Conservation (phyloP, 1,284 basidiomycete genomes). For the Apiotrichum mycotoxinovorans region DNA sequence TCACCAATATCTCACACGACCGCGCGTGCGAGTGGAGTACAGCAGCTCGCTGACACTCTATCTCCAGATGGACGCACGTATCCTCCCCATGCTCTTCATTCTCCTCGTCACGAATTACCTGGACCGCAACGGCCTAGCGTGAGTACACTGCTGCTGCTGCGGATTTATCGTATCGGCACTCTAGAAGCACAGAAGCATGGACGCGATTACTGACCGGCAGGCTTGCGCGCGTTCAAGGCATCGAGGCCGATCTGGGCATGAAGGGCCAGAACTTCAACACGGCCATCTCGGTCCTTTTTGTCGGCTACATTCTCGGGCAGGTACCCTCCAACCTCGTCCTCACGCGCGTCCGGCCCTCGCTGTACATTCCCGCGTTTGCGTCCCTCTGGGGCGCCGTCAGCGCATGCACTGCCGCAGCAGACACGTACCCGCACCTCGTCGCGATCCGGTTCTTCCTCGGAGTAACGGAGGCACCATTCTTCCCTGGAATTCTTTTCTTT, state of each 20-base stretch:
- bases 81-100: conserved; percentile 29
- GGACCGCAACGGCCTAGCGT: conserved; percentile 41
- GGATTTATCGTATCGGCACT: too few species aligned
- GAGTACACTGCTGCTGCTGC: conserved; percentile 2
- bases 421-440: conserved; percentile 17
- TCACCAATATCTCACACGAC: background rate
- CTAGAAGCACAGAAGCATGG: too few species aligned
- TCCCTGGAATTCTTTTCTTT: conserved; percentile 27
- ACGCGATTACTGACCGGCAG: background rate
- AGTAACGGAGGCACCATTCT: conserved; percentile 34
- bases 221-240: conserved; percentile 18
- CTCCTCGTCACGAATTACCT: conserved; percentile 43
- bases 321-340: conserved; percentile 39
- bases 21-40: too few species aligned
- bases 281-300: conserved; percentile 45
- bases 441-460: conserved; percentile 37
- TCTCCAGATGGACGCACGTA: conserved; percentile 26
- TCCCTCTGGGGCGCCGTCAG: conserved; percentile 17
- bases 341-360: conserved; percentile 11
- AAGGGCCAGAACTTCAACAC: conserved; percentile 34
- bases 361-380: conserved; percentile 21
- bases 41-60: background rate
- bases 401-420: conserved; percentile 12
- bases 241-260: conserved; percentile 35
- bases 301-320: conserved; percentile 43